Evolutionary conservation across 2,329 filamentous ascomycete species (phyloP).

Genomic region (Epichloe amarillans): DNA sequence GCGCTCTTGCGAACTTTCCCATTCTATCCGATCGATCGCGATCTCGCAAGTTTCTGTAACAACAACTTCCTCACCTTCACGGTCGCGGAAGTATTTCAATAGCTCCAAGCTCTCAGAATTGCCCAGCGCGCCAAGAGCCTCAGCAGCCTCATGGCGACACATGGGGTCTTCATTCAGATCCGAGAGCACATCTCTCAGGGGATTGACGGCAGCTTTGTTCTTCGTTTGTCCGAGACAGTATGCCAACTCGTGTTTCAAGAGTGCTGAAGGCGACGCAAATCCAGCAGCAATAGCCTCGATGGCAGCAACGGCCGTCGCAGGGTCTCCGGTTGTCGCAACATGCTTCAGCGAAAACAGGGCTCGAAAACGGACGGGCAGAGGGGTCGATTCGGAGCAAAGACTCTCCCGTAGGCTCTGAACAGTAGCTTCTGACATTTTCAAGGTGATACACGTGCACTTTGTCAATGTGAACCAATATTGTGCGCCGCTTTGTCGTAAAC

Average conservation of each 20-base stretch:
- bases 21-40: slow-evolving; percentile 84
- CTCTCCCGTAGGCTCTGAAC: slow-evolving; percentile 57
- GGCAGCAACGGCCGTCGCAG: slow-evolving; percentile 40
- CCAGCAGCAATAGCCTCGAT: slow-evolving; percentile 77
- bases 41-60: slow-evolving; percentile 96
- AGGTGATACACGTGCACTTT: background rate
- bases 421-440: slow-evolving; percentile 24
- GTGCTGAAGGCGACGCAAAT: slow-evolving; percentile 71
- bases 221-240: slow-evolving; percentile 92
- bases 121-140: slow-evolving; percentile 81
- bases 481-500: background rate
- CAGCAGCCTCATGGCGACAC: slow-evolving; percentile 92
- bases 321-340: slow-evolving; percentile 57
- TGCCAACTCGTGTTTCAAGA: slow-evolving; percentile 91
- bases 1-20: slow-evolving; percentile 66
- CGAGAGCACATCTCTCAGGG: slow-evolving; percentile 59
- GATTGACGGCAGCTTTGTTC: slow-evolving; percentile 59
- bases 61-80: slow-evolving; percentile 60
- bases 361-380: slow-evolving; percentile 82
- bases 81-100: slow-evolving; percentile 60
- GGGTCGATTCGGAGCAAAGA: slow-evolving; percentile 65
- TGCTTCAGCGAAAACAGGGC: slow-evolving; percentile 97
- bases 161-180: slow-evolving; percentile 79
- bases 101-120: slow-evolving; percentile 61
- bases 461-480: background rate